Evolutionary conservation across 768 basidiomycete species (phyloP).

Genomic region (Crassisporium funariophilum): DNA sequence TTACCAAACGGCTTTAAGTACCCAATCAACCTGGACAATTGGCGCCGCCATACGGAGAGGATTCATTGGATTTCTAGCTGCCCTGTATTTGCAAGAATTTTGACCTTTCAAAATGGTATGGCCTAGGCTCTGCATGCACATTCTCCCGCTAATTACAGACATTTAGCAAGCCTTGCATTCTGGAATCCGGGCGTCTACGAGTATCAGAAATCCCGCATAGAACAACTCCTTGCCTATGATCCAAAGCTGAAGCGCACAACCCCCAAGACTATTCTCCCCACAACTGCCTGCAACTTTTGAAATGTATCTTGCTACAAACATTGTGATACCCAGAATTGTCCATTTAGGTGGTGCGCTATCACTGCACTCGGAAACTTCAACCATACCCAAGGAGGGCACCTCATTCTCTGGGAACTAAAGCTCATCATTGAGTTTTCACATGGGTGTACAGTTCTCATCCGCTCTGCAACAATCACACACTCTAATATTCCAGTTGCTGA

Average conservation of each 20-base stretch:
- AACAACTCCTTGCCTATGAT: not conserved
- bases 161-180: conserved; percentile 2
- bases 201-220: not conserved
- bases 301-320: conserved; percentile 10
- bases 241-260: conserved; percentile 3
- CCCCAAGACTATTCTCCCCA: conserved; percentile 6
- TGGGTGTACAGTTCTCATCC: not conserved
- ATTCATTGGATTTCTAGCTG: not conserved
- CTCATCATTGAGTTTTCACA: conserved; percentile 19
- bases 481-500: conserved; percentile 18
- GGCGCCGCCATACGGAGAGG: not conserved
- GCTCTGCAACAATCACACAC: conserved; percentile 22
- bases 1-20: conserved; percentile 1
- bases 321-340: conserved; percentile 6
- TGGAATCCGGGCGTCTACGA: conserved; percentile 6
- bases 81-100: not conserved
- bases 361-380: conserved; percentile 19
- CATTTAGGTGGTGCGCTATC: conserved; percentile 8
- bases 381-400: conserved; percentile 23
- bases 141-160: too few relatives aligned
- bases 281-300: conserved; percentile 12
- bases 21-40: conserved; percentile 1
- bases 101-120: not conserved
- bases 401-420: conserved; percentile 25
- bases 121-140: not conserved